Evolutionary conservation across 441 rosid species (phyloP).

Genomic region (Melastoma candidum): DNA sequence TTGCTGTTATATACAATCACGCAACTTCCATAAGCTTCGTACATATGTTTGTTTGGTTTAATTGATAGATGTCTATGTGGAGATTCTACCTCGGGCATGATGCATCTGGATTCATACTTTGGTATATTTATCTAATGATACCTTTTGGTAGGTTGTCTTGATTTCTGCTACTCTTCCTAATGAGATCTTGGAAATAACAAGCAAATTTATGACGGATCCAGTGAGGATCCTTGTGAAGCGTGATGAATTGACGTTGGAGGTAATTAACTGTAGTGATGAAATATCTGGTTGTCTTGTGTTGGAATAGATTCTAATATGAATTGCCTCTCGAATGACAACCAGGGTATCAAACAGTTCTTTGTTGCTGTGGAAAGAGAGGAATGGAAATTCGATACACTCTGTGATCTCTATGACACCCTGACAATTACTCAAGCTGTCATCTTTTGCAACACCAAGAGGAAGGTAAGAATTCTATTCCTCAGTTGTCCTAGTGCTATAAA

Average conservation of each 20-base stretch:
- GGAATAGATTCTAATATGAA: slow-evolving; percentile 1
- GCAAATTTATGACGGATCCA: slow-evolving; percentile 97
- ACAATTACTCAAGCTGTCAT: slow-evolving; percentile 96
- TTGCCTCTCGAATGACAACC: slow-evolving; percentile 15
- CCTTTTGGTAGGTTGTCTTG: slow-evolving; percentile 44
- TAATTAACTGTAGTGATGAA: slow-evolving; percentile 10
- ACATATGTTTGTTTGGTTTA: too few species aligned
- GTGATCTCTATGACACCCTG: slow-evolving; percentile 91
- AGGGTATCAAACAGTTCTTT: slow-evolving; percentile 94
- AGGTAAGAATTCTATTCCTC: slow-evolving; percentile 35
- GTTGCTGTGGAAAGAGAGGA: slow-evolving; percentile 95
- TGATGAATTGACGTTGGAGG: slow-evolving; percentile 98
- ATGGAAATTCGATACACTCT: slow-evolving; percentile 95
- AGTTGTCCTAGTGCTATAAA: neutral
- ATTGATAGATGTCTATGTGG: neutral
- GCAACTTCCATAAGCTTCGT: too few species aligned
- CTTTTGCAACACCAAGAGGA: slow-evolving; percentile 93
- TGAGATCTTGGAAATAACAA: slow-evolving; percentile 92
- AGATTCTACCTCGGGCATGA: neutral
- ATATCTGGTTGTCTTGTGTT: neutral
- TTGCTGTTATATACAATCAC: too few species aligned
- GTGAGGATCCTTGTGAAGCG: slow-evolving; percentile 94
- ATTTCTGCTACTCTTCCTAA: slow-evolving; percentile 98
- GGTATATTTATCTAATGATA: neutral
- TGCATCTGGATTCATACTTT: neutral